A percentile compares a stretch with the other conserved stretches of the same genome.
Evolutionary conservation across 129 eudicot species (phyloP).

Genomic region (Flaveria sonorensis): DNA sequence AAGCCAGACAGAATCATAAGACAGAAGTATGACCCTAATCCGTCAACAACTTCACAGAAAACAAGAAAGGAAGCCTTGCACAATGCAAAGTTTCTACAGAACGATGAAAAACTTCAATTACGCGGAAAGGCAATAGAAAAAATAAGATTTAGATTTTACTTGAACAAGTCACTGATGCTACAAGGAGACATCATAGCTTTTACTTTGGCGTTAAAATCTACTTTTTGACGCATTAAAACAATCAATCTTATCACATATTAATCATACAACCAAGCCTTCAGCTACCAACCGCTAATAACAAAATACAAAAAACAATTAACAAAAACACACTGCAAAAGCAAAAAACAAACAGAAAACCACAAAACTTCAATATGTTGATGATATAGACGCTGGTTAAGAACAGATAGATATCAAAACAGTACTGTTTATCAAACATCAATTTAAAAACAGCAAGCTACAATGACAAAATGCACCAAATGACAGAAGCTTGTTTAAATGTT

Average conservation of each 20-base stretch:
- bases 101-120: slow-evolving; percentile 4
- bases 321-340: not conserved
- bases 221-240: not conserved
- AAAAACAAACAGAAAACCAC: not conserved
- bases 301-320: not conserved
- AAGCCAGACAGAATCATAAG: not conserved
- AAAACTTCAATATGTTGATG: not conserved
- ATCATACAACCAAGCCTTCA: slow-evolving; percentile 4
- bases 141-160: not conserved
- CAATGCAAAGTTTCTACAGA: not conserved
- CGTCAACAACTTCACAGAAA: not conserved
- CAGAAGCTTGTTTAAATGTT: not conserved
- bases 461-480: not conserved
- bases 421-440: not conserved
- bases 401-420: not conserved
- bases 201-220: not conserved
- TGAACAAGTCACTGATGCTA: slow-evolving; percentile 1
- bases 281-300: not conserved
- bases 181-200: not conserved
- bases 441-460: slow-evolving; percentile 3
- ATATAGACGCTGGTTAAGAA: no score
- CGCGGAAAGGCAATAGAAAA: not conserved
- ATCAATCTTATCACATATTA: not conserved
- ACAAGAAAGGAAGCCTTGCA: not conserved
- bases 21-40: not conserved